Evolutionary conservation across 2,329 filamentous ascomycete genomes (phyloP), one percentile per base, ranked within the genome.

Genomic region (Nothophoma quercina): DNA sequence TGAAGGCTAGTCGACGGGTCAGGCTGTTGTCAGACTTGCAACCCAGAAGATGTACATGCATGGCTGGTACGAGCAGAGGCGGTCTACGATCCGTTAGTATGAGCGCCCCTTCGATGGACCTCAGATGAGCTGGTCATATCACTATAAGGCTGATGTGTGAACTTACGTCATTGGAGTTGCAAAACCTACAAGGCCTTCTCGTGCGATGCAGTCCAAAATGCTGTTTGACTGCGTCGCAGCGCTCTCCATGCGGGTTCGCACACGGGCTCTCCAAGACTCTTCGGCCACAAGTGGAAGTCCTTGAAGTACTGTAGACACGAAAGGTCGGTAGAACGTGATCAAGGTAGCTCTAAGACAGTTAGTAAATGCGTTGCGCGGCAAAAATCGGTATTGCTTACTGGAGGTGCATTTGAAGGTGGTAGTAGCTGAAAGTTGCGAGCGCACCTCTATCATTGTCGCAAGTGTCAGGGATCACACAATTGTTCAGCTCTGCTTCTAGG

Each of bases 151-250:
- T n/a, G n/a, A n/a, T n/a, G 5, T 5, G 21, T 9, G 21, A 10
- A 52, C 49, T 40, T 16, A 52, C 49, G 49, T 52, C 49, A 47
- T 52, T 19, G 49, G 49, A 28, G 16, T 44, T 26, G 49, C 42
- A 16, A 52, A 52, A 23, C 30, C 12, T 5, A 52, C 36, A 7
- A 52, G 29, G 12, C 28, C 41, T 23, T 47, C 49, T 9, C 49
- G 49, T 9, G 42, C 49, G 23, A 52, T 52, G 10, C 23, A 29
- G 15, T 52, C 49, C 8, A 52, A 9, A 21, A 52, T 18, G 6
- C 21, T n/a, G n/a, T 52, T 52, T 5, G 35, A 15, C 10, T 45
- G 28, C 2, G 42, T 52, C 7, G 49, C 49, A 12, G 49, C 49
- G 21, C 15, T 36, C n/a, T 52, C 49, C 35, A 52, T 41, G 4